These are phyloP conservation scores for Poa annua DNA, from an alignment of 176 grass and related monocot genomes.

Conservation along the genomic window DNA sequence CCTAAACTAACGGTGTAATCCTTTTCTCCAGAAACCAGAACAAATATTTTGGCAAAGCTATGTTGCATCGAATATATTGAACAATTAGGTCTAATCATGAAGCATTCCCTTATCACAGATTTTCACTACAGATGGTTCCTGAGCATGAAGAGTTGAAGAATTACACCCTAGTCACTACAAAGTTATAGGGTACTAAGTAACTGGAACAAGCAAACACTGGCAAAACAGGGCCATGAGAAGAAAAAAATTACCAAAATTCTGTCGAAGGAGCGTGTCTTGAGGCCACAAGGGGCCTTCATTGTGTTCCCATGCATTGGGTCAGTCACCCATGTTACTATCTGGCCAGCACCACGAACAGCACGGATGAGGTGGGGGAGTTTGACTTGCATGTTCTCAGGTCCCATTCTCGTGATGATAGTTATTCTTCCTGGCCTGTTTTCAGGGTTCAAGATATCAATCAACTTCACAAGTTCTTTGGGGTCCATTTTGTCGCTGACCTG, in stretches of 20 bases:
- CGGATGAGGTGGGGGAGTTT: slow-evolving; percentile 91
- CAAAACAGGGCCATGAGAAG: neutral
- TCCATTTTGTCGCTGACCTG: slow-evolving; percentile 97
- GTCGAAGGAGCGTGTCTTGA: slow-evolving; percentile 89
- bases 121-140: neutral
- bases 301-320: slow-evolving; percentile 98
- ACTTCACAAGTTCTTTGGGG: slow-evolving; percentile 76
- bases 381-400: slow-evolving; percentile 94
- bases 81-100: neutral
- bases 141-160: slow-evolving; percentile 28
- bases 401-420: slow-evolving; percentile 85
- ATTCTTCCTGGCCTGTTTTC: slow-evolving; percentile 86
- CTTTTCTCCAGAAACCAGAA: slow-evolving; percentile 15
- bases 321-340: slow-evolving; percentile 91
- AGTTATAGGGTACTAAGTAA: slow-evolving; percentile 24
- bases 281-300: slow-evolving; percentile 92
- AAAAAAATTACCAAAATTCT: slow-evolving; percentile 73
- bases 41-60: slow-evolving; percentile 21
- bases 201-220: neutral
- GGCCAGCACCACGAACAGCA: slow-evolving; percentile 78
- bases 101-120: neutral
- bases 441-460: slow-evolving; percentile 92
- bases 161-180: neutral
- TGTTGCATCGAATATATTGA: slow-evolving; percentile 5
- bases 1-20: neutral